phyloP scores from a whole-genome alignment of 73 alveolate species.

The Vitrella brassicaformis region DNA sequence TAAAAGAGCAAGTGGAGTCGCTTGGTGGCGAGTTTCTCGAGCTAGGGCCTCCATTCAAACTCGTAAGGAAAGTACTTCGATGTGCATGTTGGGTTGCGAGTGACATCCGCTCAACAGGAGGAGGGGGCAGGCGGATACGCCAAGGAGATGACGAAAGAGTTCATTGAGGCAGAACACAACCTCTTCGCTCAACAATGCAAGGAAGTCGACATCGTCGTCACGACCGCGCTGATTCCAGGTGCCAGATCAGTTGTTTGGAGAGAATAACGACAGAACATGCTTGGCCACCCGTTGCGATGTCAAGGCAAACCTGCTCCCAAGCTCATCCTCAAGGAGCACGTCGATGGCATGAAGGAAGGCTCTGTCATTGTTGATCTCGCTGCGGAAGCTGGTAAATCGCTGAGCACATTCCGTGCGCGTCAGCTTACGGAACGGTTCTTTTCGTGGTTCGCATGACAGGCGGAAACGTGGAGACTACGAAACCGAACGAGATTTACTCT shows the following conservation, averaged over 20 bases:
- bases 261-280: neutral
- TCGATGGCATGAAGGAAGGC: constrained; percentile 58
- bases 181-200: constrained; percentile 50
- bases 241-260: constrained; percentile 49
- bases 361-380: constrained; percentile 67
- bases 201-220: constrained; percentile 55
- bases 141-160: constrained; percentile 46
- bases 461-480: constrained; percentile 34
- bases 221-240: constrained; percentile 75
- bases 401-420: no score
- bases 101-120: constrained; percentile 36
- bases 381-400: constrained; percentile 54
- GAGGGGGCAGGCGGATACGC: constrained; percentile 45
- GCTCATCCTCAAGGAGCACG: constrained; percentile 42
- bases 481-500: neutral
- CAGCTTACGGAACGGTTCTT: no score
- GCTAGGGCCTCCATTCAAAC: no score
- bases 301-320: constrained; percentile 44
- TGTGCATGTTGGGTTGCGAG: no score
- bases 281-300: no score
- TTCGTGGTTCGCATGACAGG: no score
- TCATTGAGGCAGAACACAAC: constrained; percentile 41
- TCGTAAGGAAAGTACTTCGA: no score
- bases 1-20: constrained; percentile 14
- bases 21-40: constrained; percentile 32